Conservation (phyloP, 345 rosid genomes). For the Murraya koenigii region DNA sequence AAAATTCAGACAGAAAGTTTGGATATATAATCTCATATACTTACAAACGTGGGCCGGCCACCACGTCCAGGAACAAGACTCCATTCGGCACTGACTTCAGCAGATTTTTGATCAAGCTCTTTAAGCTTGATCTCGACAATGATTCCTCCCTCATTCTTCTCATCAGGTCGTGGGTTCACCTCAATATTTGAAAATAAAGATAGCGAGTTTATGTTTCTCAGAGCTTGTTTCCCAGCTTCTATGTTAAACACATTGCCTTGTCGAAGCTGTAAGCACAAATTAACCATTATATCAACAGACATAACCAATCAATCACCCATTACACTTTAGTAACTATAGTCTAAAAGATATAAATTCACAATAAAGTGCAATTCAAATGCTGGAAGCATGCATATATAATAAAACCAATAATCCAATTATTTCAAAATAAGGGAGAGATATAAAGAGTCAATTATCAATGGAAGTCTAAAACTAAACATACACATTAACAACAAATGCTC, state of each 20-base stretch:
- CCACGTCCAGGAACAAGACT: conserved; percentile 99
- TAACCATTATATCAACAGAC: conserved; percentile 1
- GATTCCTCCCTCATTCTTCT: conserved; percentile 95
- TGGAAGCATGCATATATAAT: conserved; percentile 8
- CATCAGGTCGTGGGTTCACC: conserved; percentile 96
- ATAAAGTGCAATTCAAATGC: not conserved
- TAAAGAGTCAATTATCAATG: not conserved
- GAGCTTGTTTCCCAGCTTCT: conserved; percentile 91
- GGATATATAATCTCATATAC: conserved; percentile 1
- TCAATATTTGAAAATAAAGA: conserved; percentile 90
- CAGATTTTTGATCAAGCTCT: conserved; percentile 94
- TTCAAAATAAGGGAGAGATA: not conserved
- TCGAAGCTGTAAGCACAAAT: conserved; percentile 57
- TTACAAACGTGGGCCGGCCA: conserved; percentile 91
- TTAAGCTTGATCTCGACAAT: conserved; percentile 96
- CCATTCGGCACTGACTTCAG: conserved; percentile 99
- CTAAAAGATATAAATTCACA: not conserved
- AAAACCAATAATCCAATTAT: not conserved
- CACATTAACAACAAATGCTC: not conserved
- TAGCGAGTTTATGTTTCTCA: conserved; percentile 78
- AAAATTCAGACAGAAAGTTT: not conserved
- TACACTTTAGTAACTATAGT: not conserved
- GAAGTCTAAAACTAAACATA: conserved; percentile 5
- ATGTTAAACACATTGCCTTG: conserved; percentile 88
- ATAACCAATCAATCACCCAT: not conserved